Conservation (phyloP, 306 rosid genomes). For the Sicyos baderoa region DNA sequence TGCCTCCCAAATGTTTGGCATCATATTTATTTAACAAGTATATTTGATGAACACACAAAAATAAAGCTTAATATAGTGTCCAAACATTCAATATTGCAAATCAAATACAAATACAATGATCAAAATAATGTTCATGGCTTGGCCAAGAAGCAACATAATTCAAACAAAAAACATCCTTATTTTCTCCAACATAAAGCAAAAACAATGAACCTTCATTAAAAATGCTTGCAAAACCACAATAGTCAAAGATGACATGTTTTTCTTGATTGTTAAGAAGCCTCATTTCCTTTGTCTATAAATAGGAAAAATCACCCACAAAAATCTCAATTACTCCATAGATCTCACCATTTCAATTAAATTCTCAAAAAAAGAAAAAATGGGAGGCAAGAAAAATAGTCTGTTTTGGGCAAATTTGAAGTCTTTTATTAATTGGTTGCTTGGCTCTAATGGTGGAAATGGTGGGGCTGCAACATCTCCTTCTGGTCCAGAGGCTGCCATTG, state of each 20-base stretch:
- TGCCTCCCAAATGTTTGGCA: no score
- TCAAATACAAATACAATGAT: no score
- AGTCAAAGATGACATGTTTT: not conserved
- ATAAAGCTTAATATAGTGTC: no score
- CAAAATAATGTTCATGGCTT: no score
- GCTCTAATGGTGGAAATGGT: constrained; percentile 8
- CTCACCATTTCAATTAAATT: not conserved
- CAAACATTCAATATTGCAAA: no score
- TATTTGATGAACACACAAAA: no score
- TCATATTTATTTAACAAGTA: no score
- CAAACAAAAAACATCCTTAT: no score
- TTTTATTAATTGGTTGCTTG: constrained; percentile 6
- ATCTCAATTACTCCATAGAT: not conserved
- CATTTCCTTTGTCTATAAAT: not conserved
- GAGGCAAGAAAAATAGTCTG: not conserved
- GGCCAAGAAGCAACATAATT: no score
- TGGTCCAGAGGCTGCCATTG: constrained; percentile 17
- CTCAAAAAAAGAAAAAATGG: not conserved
- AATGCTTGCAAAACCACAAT: no score
- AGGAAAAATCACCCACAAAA: not conserved
- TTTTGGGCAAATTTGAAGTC: constrained; percentile 2
- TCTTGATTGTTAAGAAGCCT: constrained; percentile 13
- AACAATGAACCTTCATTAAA: no score
- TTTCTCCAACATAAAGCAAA: no score
- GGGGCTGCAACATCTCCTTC: not conserved